phyloP scores from a whole-genome alignment of 2,329 filamentous ascomycete species.

The Trichophyton simii region DNA sequence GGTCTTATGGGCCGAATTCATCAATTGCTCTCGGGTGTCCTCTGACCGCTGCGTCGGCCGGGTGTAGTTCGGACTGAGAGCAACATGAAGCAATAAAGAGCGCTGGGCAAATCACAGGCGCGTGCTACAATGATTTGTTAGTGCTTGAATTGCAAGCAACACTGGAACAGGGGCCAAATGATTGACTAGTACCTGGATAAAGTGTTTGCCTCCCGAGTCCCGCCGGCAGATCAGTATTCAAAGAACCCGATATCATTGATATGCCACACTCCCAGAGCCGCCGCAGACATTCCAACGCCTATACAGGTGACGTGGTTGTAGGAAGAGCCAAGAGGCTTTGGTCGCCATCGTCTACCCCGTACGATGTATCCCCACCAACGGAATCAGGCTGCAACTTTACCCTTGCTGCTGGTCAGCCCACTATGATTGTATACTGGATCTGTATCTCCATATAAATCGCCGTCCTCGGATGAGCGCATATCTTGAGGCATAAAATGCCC shows the following conservation, averaged over 20 bases:
- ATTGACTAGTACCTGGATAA: conserved; percentile 36
- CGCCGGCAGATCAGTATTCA: conserved; percentile 45
- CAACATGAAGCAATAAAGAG: conserved; percentile 45
- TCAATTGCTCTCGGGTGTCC: conserved; percentile 42
- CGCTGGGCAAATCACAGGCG: conserved; percentile 41
- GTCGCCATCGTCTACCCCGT: neutral
- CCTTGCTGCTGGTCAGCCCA: too few species aligned
- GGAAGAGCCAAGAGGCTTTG: conserved; percentile 7
- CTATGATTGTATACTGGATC: too few species aligned
- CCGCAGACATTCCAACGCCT: conserved; percentile 48
- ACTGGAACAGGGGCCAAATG: neutral
- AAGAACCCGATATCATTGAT: conserved; percentile 49
- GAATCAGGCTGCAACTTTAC: too few species aligned
- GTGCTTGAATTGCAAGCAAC: neutral
- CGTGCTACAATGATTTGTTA: conserved; percentile 30
- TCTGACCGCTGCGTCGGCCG: conserved; percentile 35
- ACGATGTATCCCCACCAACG: neutral
- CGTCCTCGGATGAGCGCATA: neutral
- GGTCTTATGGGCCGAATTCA: conserved; percentile 38
- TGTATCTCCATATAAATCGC: neutral
- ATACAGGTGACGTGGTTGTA: conserved; percentile 28
- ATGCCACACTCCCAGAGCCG: conserved; percentile 46
- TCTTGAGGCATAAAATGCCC: neutral
- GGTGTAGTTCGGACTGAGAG: conserved; percentile 40
- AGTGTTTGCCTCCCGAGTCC: conserved; percentile 50